Evolutionary conservation across 805 yeast species (phyloP).

Genomic region (Saccharomycopsis sp.): DNA sequence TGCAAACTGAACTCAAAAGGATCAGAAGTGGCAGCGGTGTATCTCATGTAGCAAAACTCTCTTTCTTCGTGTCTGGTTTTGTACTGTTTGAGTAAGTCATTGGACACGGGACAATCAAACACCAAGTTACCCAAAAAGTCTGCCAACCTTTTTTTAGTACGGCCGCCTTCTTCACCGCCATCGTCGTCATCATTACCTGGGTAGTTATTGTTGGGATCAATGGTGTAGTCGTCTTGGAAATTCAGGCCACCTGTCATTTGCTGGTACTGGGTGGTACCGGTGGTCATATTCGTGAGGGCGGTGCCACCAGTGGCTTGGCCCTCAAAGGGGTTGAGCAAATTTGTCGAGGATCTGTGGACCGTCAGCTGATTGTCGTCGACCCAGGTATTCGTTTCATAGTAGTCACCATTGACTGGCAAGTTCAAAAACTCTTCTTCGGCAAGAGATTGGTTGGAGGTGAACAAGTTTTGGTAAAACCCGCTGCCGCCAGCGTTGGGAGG

Average conservation of each 20-base stretch:
- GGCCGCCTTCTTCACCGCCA: slow-evolving; percentile 2
- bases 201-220: slow-evolving; percentile 9
- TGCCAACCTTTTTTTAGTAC: slow-evolving; percentile 19
- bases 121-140: slow-evolving; percentile 59
- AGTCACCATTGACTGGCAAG: slow-evolving; percentile 21
- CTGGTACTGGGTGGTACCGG: slow-evolving; percentile 13
- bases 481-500: slow-evolving; percentile 17
- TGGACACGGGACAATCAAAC: slow-evolving; percentile 85
- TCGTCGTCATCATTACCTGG: slow-evolving; percentile 3
- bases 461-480: slow-evolving; percentile 19
- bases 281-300: slow-evolving; percentile 15
- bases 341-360: slow-evolving; percentile 5
- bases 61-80: slow-evolving; percentile 26
- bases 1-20: slow-evolving; percentile 59
- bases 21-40: slow-evolving; percentile 90
- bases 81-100: slow-evolving; percentile 48
- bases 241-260: too few relatives aligned
- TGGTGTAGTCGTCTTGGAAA: too few relatives aligned
- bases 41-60: slow-evolving; percentile 84
- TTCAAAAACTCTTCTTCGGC: slow-evolving; percentile 18
- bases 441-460: slow-evolving; percentile 17
- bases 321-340: slow-evolving; percentile 18
- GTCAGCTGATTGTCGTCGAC: slow-evolving; percentile 12
- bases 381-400: slow-evolving; percentile 21
- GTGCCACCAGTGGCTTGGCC: slow-evolving; percentile 20